These are phyloP conservation scores for Coemansia sp. DNA, from an alignment of 192 early-diverging fungal genomes.

Conservation along the genomic window DNA sequence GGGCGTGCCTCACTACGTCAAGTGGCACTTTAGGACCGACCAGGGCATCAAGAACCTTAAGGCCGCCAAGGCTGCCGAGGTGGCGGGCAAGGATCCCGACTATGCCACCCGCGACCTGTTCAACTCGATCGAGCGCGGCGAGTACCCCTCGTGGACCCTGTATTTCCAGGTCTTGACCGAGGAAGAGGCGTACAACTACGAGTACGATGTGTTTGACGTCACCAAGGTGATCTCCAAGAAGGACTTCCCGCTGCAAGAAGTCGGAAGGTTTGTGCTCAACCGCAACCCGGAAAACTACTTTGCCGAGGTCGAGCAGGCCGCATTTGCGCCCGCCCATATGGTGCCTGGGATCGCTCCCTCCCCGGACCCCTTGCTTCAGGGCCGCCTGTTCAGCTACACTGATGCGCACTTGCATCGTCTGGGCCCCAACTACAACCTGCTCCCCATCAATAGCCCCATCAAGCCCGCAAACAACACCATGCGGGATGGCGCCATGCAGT, in stretches of 20 bases:
- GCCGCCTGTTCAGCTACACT: slow-evolving; percentile 70
- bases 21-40: slow-evolving; percentile 78
- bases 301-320: slow-evolving; percentile 71
- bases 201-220: slow-evolving; percentile 69
- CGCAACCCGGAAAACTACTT: slow-evolving; percentile 74
- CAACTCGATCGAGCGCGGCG: slow-evolving; percentile 60
- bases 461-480: slow-evolving; percentile 59
- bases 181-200: slow-evolving; percentile 59
- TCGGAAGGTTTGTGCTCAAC: slow-evolving; percentile 70
- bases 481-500: slow-evolving; percentile 62
- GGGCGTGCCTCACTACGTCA: slow-evolving; percentile 66
- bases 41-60: slow-evolving; percentile 60
- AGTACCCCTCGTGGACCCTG: slow-evolving; percentile 65
- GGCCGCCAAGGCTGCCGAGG: slow-evolving; percentile 53
- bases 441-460: slow-evolving; percentile 66
- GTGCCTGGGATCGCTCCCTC: slow-evolving; percentile 68
- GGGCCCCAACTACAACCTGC: slow-evolving; percentile 68
- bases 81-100: slow-evolving; percentile 57
- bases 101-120: slow-evolving; percentile 63
- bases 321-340: slow-evolving; percentile 66
- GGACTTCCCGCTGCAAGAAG: slow-evolving; percentile 60
- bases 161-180: slow-evolving; percentile 62
- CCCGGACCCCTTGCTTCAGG: slow-evolving; percentile 69
- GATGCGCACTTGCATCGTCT: slow-evolving; percentile 70
- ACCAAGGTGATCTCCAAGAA: slow-evolving; percentile 69